A percentile compares a stretch with the other conserved stretches of the same genome.
phyloP scores from a whole-genome alignment of 441 rosid species.

The Populus hybrid region DNA sequence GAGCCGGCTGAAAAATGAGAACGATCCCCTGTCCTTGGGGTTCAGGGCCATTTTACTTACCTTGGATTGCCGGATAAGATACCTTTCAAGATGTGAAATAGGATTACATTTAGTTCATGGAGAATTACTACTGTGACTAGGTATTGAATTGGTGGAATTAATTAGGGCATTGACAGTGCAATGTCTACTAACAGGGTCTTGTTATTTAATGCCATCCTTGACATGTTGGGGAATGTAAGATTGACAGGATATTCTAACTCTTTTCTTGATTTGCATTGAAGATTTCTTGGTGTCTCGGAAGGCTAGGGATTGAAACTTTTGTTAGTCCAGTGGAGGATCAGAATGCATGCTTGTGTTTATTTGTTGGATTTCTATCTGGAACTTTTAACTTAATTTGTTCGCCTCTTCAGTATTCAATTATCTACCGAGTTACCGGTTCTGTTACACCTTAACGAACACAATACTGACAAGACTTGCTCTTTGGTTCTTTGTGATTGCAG shows the following conservation, averaged over 20 bases:
- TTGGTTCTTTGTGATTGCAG: slow-evolving; percentile 27
- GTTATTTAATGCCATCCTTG: neutral
- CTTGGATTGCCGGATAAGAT: neutral
- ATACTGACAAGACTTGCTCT: neutral
- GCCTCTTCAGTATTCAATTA: neutral
- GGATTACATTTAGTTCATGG: neutral
- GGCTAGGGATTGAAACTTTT: neutral
- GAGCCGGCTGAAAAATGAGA: neutral
- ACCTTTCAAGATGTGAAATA: neutral
- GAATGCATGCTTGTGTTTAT: neutral
- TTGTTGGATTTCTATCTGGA: neutral
- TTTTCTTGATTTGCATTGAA: neutral
- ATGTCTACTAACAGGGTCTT: neutral
- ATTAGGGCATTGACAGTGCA: neutral
- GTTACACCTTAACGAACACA: neutral
- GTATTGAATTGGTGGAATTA: neutral
- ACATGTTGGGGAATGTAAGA: neutral
- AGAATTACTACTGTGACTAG: neutral
- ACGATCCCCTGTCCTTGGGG: neutral
- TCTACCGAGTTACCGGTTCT: neutral
- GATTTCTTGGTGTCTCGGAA: neutral
- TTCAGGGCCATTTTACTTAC: neutral
- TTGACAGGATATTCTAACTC: neutral
- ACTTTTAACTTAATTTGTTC: neutral
- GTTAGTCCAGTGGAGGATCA: neutral